Conservation (phyloP, 768 basidiomycete species). For the Amanita muscaria region DNA sequence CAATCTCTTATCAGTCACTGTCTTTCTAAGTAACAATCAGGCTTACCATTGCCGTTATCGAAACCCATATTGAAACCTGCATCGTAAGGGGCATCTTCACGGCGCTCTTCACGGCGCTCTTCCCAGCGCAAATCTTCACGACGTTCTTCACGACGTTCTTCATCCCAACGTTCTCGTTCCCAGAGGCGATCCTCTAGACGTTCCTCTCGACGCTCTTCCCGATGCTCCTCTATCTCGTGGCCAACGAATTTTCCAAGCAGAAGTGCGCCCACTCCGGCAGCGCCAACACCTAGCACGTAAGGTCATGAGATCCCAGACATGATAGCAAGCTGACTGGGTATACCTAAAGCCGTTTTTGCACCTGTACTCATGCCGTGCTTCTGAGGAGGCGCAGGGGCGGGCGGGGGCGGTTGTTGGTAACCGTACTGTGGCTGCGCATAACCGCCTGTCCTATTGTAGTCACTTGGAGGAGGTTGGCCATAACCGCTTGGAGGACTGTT, state of each 20-base stretch:
- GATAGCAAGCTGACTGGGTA: slow-evolving; percentile 9
- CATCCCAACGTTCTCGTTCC: neutral
- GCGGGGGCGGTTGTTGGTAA: slow-evolving; percentile 25
- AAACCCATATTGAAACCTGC: no score
- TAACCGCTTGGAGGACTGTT: slow-evolving; percentile 16
- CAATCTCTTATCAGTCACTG: no score
- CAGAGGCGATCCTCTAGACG: no score
- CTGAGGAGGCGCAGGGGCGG: no score
- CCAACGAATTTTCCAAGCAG: no score
- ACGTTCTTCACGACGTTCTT: slow-evolving; percentile 16
- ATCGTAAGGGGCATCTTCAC: slow-evolving; percentile 19
- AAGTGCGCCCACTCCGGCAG: neutral
- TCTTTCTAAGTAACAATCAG: neutral
- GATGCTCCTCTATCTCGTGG: no score
- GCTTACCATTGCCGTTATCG: slow-evolving; percentile 3
- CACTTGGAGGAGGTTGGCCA: neutral
- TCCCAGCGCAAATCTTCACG: no score
- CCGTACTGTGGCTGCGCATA: neutral
- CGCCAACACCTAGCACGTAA: neutral
- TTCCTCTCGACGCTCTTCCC: no score
- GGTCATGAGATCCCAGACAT: neutral
- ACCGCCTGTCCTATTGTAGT: slow-evolving; percentile 8
- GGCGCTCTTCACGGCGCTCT: no score
- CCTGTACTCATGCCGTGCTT: slow-evolving; percentile 36
- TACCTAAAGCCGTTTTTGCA: slow-evolving; percentile 43